Evolutionary conservation across 2,329 filamentous ascomycete genomes (phyloP), one percentile per base, ranked within the genome.

Genomic region (Capronia epimyces): DNA sequence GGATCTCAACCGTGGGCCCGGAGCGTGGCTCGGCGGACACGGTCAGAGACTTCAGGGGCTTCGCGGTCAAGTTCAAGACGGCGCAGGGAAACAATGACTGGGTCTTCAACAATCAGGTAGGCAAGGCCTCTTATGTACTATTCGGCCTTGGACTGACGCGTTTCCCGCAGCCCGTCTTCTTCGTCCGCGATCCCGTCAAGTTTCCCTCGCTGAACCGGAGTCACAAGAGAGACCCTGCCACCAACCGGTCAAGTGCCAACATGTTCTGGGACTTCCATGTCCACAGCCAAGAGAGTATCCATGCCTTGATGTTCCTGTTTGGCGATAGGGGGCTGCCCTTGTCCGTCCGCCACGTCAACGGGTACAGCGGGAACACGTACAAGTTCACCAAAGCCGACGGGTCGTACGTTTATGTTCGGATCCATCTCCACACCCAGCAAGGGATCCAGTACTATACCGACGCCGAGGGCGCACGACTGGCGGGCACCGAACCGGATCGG

Each of bases 121-220:
- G 27, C 27, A 13, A 8, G 27, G 27, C 27, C 27, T 13, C 7
- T 31, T 7, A 31, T 8, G 13, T 31, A 31, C 27, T n/a, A n/a
- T n/a, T n/a, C n/a, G n/a, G n/a, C n/a, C n/a, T n/a, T n/a, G n/a
- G n/a, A n/a, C n/a, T n/a, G n/a, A n/a, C n/a, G n/a, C n/a, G n/a
- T n/a, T n/a, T n/a, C n/a, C n/a, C n/a, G n/a, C n/a, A 39, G 24
- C 84, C 84, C 0, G 79, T 87, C 2, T 89, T 88, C 74, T 88
- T 89, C 68, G 63, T 87, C n/a, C 67, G 73, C 21, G 84, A 88
- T 56, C 82, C 84, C 0, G 76, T 81, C 57, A 87, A 88, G 66
- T 87, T 86, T 64, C 84, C 84, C 20, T 72, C 83, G 62, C 83
- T 87, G 62, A 87, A 87, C 46, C 84, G 87, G 64, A 86, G 83